A percentile compares a stretch with the other conserved stretches of the same genome.
phyloP scores from a whole-genome alignment of 306 rosid species.

The Fragaria ananassa region DNA sequence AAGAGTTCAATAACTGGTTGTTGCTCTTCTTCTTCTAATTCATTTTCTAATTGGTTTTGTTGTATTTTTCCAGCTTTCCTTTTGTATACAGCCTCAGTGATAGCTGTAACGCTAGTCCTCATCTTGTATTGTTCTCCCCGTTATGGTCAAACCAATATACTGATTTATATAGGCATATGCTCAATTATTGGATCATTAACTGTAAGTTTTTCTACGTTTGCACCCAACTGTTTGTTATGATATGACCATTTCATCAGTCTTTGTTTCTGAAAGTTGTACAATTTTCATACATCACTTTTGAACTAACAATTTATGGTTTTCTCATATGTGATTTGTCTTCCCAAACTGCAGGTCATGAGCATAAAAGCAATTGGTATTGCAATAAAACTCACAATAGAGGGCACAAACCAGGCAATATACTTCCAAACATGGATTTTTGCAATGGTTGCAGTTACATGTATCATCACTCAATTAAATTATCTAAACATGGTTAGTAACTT shows the following conservation, averaged over 20 bases:
- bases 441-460: constrained; percentile 67
- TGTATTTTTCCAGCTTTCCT: constrained; percentile 61
- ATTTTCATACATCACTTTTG: not conserved
- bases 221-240: not conserved
- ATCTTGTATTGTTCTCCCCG: constrained; percentile 70
- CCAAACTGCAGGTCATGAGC: constrained; percentile 71
- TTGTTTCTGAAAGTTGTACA: not conserved
- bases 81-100: constrained; percentile 61
- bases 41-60: constrained; percentile 9
- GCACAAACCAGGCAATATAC: constrained; percentile 58
- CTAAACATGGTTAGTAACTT: constrained; percentile 66
- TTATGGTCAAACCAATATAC: constrained; percentile 71
- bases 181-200: constrained; percentile 82
- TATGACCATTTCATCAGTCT: not conserved
- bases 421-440: constrained; percentile 83
- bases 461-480: constrained; percentile 71
- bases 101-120: constrained; percentile 59
- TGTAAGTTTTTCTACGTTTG: constrained; percentile 34
- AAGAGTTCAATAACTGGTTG: constrained; percentile 9
- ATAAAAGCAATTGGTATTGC: constrained; percentile 89
- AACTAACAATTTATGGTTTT: not conserved
- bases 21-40: not conserved
- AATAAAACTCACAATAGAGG: constrained; percentile 78
- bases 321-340: constrained; percentile 11
- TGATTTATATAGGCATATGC: constrained; percentile 70